Conservation (phyloP, 768 basidiomycete genomes). For the Cubamyces sp. region DNA sequence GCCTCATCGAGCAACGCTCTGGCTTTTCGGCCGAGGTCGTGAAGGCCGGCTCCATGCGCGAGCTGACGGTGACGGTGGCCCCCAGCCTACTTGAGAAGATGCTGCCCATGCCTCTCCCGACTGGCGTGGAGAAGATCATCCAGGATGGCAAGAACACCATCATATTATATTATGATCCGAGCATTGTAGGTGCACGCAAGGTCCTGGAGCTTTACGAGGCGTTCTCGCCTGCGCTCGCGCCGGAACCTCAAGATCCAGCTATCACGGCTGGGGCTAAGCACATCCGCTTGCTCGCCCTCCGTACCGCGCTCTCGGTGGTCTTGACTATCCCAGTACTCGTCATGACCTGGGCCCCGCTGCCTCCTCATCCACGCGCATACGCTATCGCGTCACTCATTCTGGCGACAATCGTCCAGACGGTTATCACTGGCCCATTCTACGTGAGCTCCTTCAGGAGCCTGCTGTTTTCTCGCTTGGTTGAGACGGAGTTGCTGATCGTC, state of each 20-base stretch:
- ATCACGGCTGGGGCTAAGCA: constrained; percentile 37
- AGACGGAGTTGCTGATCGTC: constrained; percentile 44
- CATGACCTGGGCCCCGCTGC: constrained; percentile 47
- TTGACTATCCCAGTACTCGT: constrained; percentile 47
- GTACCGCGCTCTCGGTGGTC: constrained; percentile 37
- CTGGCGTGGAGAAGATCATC: constrained; percentile 24
- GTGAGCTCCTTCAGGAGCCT: constrained; percentile 41
- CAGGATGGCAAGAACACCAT: constrained; percentile 25
- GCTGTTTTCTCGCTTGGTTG: constrained; percentile 40
- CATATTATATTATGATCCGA: constrained; percentile 30
- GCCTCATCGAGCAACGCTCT: constrained; percentile 32
- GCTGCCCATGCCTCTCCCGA: constrained; percentile 10
- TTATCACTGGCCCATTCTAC: constrained; percentile 42
- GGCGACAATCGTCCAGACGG: constrained; percentile 43
- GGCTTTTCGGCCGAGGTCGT: constrained; percentile 34
- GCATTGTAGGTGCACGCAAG: constrained; percentile 37
- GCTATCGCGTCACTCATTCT: constrained; percentile 43
- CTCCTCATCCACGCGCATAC: constrained; percentile 37
- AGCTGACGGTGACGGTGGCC: constrained; percentile 24
- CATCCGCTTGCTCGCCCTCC: constrained; percentile 35
- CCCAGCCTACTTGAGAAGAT: constrained; percentile 19
- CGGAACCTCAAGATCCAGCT: constrained; percentile 31
- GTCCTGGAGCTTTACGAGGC: constrained; percentile 35
- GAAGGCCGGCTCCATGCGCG: constrained; percentile 19
- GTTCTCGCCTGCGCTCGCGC: constrained; percentile 33